Evolutionary conservation across 345 rosid genomes (phyloP).

Genomic region (Tarenaya hassleriana): DNA sequence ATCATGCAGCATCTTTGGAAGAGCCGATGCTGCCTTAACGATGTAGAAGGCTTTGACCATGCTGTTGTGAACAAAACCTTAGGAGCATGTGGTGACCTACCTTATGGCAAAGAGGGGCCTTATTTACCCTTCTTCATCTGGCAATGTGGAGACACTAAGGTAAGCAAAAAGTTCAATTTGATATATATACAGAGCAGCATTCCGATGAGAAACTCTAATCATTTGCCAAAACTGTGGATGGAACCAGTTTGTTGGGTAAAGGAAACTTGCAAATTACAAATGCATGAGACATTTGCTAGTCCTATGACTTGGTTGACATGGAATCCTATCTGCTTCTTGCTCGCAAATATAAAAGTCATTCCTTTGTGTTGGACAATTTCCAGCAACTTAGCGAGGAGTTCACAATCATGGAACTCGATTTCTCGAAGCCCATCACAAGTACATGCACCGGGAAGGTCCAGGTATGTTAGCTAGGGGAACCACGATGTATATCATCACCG

Average conservation of each 20-base stretch:
- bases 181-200: not conserved
- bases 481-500: constrained; percentile 2
- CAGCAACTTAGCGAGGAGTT: constrained; percentile 68
- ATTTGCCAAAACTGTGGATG: too few relatives aligned
- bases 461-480: constrained; percentile 35
- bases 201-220: too few relatives aligned
- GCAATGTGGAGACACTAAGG: constrained; percentile 88
- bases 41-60: constrained; percentile 88
- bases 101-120: constrained; percentile 54
- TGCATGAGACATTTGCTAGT: too few relatives aligned
- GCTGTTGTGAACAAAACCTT: constrained; percentile 60
- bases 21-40: constrained; percentile 56
- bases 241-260: too few relatives aligned
- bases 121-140: constrained; percentile 65
- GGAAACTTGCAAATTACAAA: too few relatives aligned
- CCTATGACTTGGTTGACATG: too few relatives aligned
- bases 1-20: constrained; percentile 72
- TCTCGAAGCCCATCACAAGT: constrained; percentile 48
- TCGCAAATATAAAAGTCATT: not conserved
- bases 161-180: constrained; percentile 24
- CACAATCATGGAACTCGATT: constrained; percentile 71
- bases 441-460: constrained; percentile 51
- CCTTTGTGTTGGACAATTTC: constrained; percentile 10
- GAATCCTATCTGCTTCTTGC: not conserved
- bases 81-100: constrained; percentile 75